Evolutionary conservation across 768 basidiomycete species (phyloP), one percentile per base, ranked within the genome.

Genomic region (Leccinum fibrillosum): DNA sequence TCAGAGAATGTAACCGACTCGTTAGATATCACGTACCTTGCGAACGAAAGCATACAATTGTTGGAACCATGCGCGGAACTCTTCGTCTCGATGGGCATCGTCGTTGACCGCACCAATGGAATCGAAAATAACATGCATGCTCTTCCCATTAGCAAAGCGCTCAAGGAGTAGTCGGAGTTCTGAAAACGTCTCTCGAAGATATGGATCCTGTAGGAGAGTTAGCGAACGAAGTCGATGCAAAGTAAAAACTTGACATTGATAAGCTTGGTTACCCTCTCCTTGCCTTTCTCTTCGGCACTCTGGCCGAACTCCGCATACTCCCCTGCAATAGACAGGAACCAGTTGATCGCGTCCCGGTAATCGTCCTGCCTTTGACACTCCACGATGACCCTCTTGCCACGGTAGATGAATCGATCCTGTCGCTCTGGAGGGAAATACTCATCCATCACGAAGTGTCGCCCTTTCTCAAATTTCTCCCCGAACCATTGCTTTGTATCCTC

Each of bases 321-420:
- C 62, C 85, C 82, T 12, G 89, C 62, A 56, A 79, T 79, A 25
- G 76, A 73, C 32, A 93, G 75, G 5, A 92, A 76, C 91, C 91
- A 92, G n/a, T 75, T 76, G 49, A 93, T 77, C 7, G 86, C 83
- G 57, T 86, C 85, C 64, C 94, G 91, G 73, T 97, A 98, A 69
- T 96, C 89, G 53, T 86, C 80, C 74, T 96, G 94, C 68, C 88
- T 87, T 74, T 97, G 94, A 69, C 92, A 94, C 68, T 98, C 95
- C 57, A 95, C 80, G 54, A 97, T 84, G 37, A 89, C 88, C 85
- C 97, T 98, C 80, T 98, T 98, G 6, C 85, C 81, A 12, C 96
- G 84, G 78, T 88, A 96, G 67, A 98, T 90, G 73, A 94, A 97
- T 67, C 92, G 92, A 54, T 96, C 92, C 23, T 92, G 82, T 21